Conservation (phyloP, 2,329 filamentous ascomycete species). For the Scedosporium dehoogii region DNA sequence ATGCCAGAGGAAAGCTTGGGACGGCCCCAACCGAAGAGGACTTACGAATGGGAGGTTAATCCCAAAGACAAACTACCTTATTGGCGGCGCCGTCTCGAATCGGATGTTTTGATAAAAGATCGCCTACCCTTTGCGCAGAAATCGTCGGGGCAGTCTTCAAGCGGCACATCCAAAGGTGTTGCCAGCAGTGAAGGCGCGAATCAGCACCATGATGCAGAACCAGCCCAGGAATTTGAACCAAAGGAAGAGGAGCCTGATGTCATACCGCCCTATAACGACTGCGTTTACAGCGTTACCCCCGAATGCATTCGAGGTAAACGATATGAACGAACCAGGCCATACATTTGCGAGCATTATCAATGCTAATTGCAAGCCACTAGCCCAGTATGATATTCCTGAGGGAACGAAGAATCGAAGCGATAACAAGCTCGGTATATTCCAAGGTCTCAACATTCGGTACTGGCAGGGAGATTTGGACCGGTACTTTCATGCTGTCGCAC, state of each 20-base stretch:
- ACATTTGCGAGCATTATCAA: not conserved
- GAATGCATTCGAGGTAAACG: not conserved
- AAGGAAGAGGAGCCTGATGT: not conserved
- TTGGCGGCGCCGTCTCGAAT: not conserved
- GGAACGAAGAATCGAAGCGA: slow-evolving; percentile 18
- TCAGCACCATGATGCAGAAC: not conserved
- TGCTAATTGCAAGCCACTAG: slow-evolving; percentile 2
- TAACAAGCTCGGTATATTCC: slow-evolving; percentile 32
- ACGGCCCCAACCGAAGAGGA: not conserved
- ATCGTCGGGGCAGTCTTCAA: not conserved
- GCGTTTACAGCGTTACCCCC: not conserved
- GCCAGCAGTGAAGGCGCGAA: not conserved
- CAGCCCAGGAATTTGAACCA: not conserved
- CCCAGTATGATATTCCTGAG: slow-evolving; percentile 25
- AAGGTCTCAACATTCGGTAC: slow-evolving; percentile 29
- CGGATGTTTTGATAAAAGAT: not conserved
- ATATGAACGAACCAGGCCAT: not conserved
- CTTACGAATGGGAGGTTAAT: not conserved
- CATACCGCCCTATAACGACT: not conserved
- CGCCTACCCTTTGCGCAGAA: not conserved
- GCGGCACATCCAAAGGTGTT: too few relatives aligned
- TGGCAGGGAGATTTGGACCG: slow-evolving; percentile 27
- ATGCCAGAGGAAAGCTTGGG: slow-evolving; percentile 3
- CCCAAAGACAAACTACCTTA: not conserved
- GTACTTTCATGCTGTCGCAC: slow-evolving; percentile 22